Conservation (phyloP, 164 flowering plant genomes). For the grape (Vitis vinifera) region DNA sequence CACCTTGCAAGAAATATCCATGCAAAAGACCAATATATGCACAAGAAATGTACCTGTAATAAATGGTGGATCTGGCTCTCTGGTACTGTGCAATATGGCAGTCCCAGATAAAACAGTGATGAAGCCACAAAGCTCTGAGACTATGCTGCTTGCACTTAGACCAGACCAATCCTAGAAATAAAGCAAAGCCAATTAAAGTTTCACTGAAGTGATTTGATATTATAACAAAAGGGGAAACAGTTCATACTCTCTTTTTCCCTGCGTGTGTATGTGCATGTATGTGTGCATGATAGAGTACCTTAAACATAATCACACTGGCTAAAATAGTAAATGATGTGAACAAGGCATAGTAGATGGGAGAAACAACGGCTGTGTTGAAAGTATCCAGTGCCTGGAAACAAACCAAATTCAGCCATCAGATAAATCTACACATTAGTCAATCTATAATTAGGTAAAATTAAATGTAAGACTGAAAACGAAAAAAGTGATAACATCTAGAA, state of each 20-base stretch:
- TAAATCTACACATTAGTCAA: background rate
- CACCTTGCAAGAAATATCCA: too few species aligned
- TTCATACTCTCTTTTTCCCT: background rate
- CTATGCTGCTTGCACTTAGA: constrained; percentile 80
- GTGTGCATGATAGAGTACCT: constrained; percentile 45
- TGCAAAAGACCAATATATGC: too few species aligned
- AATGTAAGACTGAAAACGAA: too few species aligned
- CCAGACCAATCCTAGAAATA: constrained; percentile 75
- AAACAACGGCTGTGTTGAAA: constrained; percentile 86
- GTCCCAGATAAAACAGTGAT: constrained; percentile 87
- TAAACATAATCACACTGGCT: constrained; percentile 96
- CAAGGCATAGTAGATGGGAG: constrained; percentile 93
- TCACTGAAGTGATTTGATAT: too few species aligned
- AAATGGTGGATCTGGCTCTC: constrained; percentile 67
- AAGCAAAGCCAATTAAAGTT: too few species aligned
- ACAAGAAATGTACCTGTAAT: constrained; percentile 40
- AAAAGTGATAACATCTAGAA: too few species aligned
- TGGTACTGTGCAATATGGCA: constrained; percentile 75
- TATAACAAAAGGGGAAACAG: background rate
- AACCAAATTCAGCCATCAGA: background rate
- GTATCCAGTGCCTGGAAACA: constrained; percentile 80
- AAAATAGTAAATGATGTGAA: constrained; percentile 87
- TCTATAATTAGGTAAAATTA: background rate
- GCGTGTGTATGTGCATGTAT: too few species aligned
- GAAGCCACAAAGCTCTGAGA: constrained; percentile 86